phyloP scores from a whole-genome alignment of 2,329 filamentous ascomycete species.

The Aureobasidium subglaciale region DNA sequence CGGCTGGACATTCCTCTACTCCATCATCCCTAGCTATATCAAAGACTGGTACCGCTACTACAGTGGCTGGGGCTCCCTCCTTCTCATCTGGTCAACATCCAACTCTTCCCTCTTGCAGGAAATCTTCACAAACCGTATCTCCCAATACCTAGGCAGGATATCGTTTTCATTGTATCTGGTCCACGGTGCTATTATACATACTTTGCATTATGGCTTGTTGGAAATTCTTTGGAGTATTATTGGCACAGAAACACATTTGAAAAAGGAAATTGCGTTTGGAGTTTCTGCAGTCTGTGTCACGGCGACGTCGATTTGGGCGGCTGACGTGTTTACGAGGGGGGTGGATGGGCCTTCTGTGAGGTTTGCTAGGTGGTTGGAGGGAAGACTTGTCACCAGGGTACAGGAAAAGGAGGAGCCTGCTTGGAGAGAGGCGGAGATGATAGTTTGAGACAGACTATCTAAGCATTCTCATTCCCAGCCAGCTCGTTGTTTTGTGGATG shows the following conservation, averaged over 20 bases:
- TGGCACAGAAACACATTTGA: slow-evolving; percentile 37
- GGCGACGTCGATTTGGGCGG: slow-evolving; percentile 46
- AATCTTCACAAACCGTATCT: slow-evolving; percentile 43
- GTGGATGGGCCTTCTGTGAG: slow-evolving; percentile 51
- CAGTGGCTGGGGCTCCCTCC: slow-evolving; percentile 46
- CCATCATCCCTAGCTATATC: neutral
- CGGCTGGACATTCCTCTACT: neutral
- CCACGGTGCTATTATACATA: slow-evolving; percentile 51
- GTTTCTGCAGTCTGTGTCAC: slow-evolving; percentile 50
- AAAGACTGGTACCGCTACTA: slow-evolving; percentile 42
- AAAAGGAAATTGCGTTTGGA: slow-evolving; percentile 48
- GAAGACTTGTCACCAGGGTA: neutral
- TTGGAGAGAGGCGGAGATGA: neutral
- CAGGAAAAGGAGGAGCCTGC: neutral
- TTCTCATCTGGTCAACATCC: slow-evolving; percentile 47
- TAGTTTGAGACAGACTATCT: no score
- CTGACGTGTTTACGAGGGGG: slow-evolving; percentile 50
- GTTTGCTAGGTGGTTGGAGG: slow-evolving; percentile 51
- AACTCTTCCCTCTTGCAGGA: slow-evolving; percentile 40
- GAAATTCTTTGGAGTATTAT: slow-evolving; percentile 43
- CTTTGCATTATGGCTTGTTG: slow-evolving; percentile 47
- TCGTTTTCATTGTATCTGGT: slow-evolving; percentile 56
- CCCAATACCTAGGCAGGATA: slow-evolving; percentile 55
- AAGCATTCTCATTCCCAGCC: no score
- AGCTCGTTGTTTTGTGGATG: no score